phyloP scores from a whole-genome alignment of 441 rosid species.

The Iberis amara region DNA sequence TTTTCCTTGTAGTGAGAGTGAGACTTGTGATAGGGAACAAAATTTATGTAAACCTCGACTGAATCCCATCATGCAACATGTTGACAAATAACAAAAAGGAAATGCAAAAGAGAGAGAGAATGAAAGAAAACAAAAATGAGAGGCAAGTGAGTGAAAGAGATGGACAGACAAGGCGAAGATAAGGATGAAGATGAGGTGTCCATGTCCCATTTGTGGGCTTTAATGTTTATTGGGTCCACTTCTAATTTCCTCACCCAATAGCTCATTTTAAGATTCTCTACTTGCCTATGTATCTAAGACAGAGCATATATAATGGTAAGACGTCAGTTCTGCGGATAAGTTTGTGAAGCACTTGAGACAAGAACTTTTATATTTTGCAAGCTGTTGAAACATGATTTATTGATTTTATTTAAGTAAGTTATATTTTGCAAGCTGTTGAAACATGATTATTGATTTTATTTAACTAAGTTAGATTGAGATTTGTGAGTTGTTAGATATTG shows the following conservation, averaged over 20 bases:
- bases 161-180: slow-evolving; percentile 24
- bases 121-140: slow-evolving; percentile 11
- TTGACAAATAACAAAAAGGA: slow-evolving; percentile 26
- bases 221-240: slow-evolving; percentile 26
- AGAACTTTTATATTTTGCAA: too few relatives aligned
- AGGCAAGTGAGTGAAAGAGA: slow-evolving; percentile 27
- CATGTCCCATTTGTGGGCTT: slow-evolving; percentile 31
- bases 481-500: too few relatives aligned
- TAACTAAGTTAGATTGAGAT: too few relatives aligned
- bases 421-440: too few relatives aligned
- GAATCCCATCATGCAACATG: slow-evolving; percentile 16
- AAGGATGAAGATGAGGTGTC: slow-evolving; percentile 15
- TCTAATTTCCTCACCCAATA: slow-evolving; percentile 25
- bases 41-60: not conserved
- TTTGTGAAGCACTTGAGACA: too few relatives aligned
- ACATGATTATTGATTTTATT: too few relatives aligned
- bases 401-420: too few relatives aligned
- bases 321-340: too few relatives aligned
- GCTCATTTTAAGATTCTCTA: slow-evolving; percentile 22
- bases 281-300: slow-evolving; percentile 1
- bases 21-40: not conserved
- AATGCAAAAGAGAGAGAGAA: slow-evolving; percentile 12
- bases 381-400: too few relatives aligned
- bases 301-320: slow-evolving; percentile 11
- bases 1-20: too few relatives aligned